Conservation (phyloP, 2,329 filamentous ascomycete genomes). For the Aspergillus calidoustus region DNA sequence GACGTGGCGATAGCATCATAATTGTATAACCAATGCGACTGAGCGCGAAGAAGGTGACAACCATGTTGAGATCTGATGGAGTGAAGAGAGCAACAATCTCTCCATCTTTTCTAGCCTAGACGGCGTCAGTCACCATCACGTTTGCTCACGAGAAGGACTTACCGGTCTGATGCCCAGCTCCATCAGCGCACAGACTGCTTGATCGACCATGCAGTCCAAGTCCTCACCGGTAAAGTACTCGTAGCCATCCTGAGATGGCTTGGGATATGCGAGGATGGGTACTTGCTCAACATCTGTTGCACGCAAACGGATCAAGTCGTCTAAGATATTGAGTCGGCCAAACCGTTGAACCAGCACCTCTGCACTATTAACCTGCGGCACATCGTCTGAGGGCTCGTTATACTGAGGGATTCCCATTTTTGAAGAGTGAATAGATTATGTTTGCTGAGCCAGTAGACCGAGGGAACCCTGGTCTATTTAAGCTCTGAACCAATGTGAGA, state of each 20-base stretch:
- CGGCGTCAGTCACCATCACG: neutral
- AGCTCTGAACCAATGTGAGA: neutral
- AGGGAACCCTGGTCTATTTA: neutral
- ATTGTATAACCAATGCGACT: constrained; percentile 51
- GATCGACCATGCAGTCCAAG: constrained; percentile 48
- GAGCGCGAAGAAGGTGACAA: constrained; percentile 51
- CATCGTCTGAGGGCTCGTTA: constrained; percentile 8
- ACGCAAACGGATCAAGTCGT: constrained; percentile 48
- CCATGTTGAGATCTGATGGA: constrained; percentile 48
- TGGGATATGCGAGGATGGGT: constrained; percentile 50
- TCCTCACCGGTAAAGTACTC: constrained; percentile 49
- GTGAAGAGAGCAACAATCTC: constrained; percentile 46
- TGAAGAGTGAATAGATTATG: neutral
- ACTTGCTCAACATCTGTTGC: constrained; percentile 44
- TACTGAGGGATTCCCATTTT: constrained; percentile 27
- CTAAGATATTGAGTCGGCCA: constrained; percentile 47
- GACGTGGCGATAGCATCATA: constrained; percentile 50
- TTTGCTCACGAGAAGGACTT: neutral
- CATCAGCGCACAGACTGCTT: constrained; percentile 39
- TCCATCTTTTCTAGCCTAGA: constrained; percentile 25
- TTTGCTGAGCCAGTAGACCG: neutral
- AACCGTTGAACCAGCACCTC: constrained; percentile 35
- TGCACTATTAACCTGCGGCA: neutral
- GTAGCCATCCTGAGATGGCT: constrained; percentile 38
- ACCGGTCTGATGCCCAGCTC: constrained; percentile 26